Evolutionary conservation across 805 yeast species (phyloP), one percentile per base, ranked within the genome.

Genomic region (Brettanomyces nanus): DNA sequence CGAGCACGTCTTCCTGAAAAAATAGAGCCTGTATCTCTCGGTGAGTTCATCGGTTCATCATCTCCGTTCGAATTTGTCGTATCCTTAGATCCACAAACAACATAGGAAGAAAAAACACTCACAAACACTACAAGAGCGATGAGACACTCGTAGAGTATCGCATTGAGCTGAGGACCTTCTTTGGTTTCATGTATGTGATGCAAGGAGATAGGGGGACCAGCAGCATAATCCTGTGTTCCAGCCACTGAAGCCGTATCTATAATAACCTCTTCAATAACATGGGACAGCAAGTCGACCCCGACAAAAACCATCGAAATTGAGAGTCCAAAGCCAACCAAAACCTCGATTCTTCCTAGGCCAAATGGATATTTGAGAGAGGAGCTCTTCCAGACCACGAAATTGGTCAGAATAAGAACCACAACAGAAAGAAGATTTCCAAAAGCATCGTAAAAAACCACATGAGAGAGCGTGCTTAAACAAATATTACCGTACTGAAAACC

Each of bases 301-400:
- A 90, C 94, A 73, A 89, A 90, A 19, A 89, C 66, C 43, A 90
- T 69, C 1, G 95, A 80, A 1, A 90, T 80, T 13, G 92, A 77
- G 31, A 87, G 65, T 0, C 94, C 95, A 63, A 89, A 89, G 2
- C 95, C 94, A 32, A 83, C 77, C 14, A 90, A 62, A 0, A 90
- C 94, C 53, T 90, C 96, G 13, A 85, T 69, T 41, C 98, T 68
- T n/a, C 94, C 95, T 19, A 90, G 64, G 0, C 97, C 98, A 65
- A 90, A 90, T 1, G 98, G 98, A 46, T 77, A 83, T 11, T 79
- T 77, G 23, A 92, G 66, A 1, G 95, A 83, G 5, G 89, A 74
- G 40, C 73, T 75, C 45, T 74, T 77, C 96, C 97, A 92, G 5
- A 83, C 94, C 45, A 85, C 94, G 59, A 90, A 90, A 53, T 89